A percentile compares a stretch with the other conserved stretches of the same genome.
Evolutionary conservation across 192 early-diverging fungal species (phyloP).

Genomic region (Coemansia sp.): DNA sequence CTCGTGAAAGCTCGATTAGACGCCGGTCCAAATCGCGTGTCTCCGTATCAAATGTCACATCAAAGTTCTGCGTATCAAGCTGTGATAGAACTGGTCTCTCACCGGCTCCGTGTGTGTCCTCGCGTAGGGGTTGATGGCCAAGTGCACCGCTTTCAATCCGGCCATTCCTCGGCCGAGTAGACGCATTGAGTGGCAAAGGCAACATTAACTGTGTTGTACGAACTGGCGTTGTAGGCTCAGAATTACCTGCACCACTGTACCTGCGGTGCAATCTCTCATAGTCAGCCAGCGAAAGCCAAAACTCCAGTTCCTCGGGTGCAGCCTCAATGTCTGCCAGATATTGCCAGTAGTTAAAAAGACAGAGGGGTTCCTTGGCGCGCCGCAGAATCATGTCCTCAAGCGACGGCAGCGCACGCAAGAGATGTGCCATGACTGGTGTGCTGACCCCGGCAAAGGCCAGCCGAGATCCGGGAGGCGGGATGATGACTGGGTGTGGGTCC

Average conservation of each 20-base stretch:
- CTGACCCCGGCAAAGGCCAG: slow-evolving; percentile 47
- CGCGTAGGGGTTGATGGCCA: slow-evolving; percentile 11
- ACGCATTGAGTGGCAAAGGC: slow-evolving; percentile 7
- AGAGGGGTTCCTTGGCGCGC: slow-evolving; percentile 67
- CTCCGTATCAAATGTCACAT: slow-evolving; percentile 33
- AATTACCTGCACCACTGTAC: slow-evolving; percentile 40
- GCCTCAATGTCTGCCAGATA: slow-evolving; percentile 67
- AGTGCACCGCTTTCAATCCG: slow-evolving; percentile 51
- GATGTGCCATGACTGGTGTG: slow-evolving; percentile 27
- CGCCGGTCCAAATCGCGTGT: slow-evolving; percentile 41
- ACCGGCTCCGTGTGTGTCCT: background rate
- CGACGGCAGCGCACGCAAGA: slow-evolving; percentile 60
- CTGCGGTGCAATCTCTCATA: slow-evolving; percentile 68
- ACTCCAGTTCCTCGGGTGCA: slow-evolving; percentile 70
- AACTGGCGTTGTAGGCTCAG: slow-evolving; percentile 4
- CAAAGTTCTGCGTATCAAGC: slow-evolving; percentile 14
- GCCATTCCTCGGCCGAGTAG: slow-evolving; percentile 14
- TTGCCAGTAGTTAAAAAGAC: slow-evolving; percentile 76
- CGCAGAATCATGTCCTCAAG: slow-evolving; percentile 67
- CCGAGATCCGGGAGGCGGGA: slow-evolving; percentile 47
- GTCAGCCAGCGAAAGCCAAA: slow-evolving; percentile 71
- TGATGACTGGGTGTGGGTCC: slow-evolving; percentile 49
- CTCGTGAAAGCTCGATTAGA: slow-evolving; percentile 28
- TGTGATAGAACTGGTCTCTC: slow-evolving; percentile 6
- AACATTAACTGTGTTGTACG: slow-evolving; percentile 2